These are phyloP conservation scores for Solanum virginianum DNA, from an alignment of 257 asterid species.

Conservation along the genomic window DNA sequence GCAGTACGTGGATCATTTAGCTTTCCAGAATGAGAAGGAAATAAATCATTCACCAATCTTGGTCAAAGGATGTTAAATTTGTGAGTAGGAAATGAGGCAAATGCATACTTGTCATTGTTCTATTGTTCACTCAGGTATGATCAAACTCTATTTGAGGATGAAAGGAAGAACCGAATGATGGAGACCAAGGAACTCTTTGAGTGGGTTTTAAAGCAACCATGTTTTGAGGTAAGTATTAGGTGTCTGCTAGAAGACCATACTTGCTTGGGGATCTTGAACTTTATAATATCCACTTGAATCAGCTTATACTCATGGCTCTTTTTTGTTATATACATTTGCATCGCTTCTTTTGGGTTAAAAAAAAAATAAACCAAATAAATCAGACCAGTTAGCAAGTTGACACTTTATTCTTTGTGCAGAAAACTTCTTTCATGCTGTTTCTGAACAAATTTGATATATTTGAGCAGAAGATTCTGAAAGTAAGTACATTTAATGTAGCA, in stretches of 20 bases:
- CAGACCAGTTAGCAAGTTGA: background rate
- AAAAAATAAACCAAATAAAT: background rate
- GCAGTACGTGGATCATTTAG: background rate
- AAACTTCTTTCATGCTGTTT: slow-evolving; percentile 94
- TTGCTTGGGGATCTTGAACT: background rate
- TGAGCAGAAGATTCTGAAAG: slow-evolving; percentile 87
- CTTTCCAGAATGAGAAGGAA: background rate
- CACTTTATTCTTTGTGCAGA: slow-evolving; percentile 37
- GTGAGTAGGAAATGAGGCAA: background rate
- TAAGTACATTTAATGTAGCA: slow-evolving; percentile 26
- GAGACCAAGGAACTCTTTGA: slow-evolving; percentile 96
- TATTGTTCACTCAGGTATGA: slow-evolving; percentile 54
- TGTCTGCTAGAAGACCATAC: slow-evolving; percentile 1
- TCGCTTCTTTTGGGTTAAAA: background rate
- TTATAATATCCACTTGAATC: background rate
- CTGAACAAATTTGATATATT: slow-evolving; percentile 96
- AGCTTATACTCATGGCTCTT: background rate
- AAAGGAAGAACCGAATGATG: slow-evolving; percentile 82
- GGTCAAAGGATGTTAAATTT: background rate
- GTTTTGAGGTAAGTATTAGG: slow-evolving; percentile 66
- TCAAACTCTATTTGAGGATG: slow-evolving; percentile 92
- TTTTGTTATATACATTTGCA: background rate
- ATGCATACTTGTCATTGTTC: background rate
- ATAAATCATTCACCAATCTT: background rate
- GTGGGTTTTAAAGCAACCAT: slow-evolving; percentile 95